A percentile compares a stretch with the other conserved stretches of the same genome.
Conservation (phyloP, 768 basidiomycete species). For the Leccinum subgranulosum region DNA sequence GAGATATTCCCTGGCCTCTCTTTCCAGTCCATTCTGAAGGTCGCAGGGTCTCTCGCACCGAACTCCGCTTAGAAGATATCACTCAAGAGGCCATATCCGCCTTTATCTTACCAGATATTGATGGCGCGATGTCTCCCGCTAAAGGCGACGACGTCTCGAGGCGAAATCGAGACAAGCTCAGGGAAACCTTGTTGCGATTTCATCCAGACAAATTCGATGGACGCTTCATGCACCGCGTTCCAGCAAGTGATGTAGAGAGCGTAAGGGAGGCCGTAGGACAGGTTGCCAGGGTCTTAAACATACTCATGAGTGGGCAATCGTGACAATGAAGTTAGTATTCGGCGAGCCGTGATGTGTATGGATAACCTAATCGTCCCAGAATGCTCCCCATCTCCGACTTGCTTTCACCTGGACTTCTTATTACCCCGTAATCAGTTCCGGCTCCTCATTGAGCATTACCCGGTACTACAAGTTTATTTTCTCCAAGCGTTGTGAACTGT, state of each 20-base stretch:
- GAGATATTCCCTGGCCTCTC: constrained; percentile 76
- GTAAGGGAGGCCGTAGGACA: constrained; percentile 62
- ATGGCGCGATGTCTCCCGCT: constrained; percentile 1
- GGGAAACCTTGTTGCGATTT: constrained; percentile 69
- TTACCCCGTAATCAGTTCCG: not conserved
- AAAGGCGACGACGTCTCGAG: constrained; percentile 30
- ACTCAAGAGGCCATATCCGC: constrained; percentile 52
- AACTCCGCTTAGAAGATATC: constrained; percentile 44
- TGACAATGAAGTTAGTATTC: not conserved
- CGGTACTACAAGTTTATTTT: not conserved
- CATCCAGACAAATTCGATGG: constrained; percentile 85
- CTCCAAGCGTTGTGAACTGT: not conserved
- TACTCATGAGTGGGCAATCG: constrained; percentile 42
- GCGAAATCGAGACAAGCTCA: constrained; percentile 57
- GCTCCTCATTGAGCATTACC: not conserved
- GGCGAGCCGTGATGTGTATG: not conserved
- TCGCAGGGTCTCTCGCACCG: constrained; percentile 12
- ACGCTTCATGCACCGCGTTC: constrained; percentile 55
- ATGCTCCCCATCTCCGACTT: not conserved
- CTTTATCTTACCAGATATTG: constrained; percentile 47
- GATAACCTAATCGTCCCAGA: not conserved
- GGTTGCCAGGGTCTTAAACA: constrained; percentile 59
- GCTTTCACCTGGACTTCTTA: not conserved
- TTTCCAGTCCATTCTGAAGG: constrained; percentile 29
- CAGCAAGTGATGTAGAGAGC: constrained; percentile 41